Conservation (phyloP, 1,284 basidiomycete genomes). For the Athelia psychrophila region DNA sequence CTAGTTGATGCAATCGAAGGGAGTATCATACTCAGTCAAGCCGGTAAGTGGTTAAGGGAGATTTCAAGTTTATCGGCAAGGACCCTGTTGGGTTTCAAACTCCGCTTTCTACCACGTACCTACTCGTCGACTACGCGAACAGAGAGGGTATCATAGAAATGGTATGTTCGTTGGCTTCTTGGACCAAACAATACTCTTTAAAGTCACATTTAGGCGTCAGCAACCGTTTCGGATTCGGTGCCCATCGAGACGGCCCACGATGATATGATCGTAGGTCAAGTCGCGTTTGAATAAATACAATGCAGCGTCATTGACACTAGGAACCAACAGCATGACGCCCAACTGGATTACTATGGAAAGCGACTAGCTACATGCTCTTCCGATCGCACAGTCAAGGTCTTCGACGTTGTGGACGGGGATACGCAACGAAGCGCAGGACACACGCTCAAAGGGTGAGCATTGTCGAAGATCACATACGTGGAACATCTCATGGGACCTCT, state of each 20-base stretch:
- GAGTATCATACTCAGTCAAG: too few species aligned
- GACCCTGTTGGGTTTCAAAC: too few species aligned
- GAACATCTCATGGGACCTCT: background rate
- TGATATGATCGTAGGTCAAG: constrained; percentile 85
- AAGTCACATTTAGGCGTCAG: constrained; percentile 38
- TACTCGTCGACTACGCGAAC: background rate
- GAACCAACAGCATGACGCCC: constrained; percentile 85
- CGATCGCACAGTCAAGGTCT: constrained; percentile 93
- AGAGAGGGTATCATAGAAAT: background rate
- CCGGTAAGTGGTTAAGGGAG: too few species aligned
- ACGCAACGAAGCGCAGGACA: constrained; percentile 66
- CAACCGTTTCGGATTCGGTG: constrained; percentile 62
- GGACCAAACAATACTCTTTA: background rate
- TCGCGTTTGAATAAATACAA: background rate
- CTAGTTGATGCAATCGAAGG: too few species aligned
- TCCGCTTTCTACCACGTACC: too few species aligned
- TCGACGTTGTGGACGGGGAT: constrained; percentile 91
- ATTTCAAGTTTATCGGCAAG: too few species aligned
- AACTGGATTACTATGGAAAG: constrained; percentile 97
- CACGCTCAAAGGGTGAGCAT: constrained; percentile 79
- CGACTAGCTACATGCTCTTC: constrained; percentile 96
- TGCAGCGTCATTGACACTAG: constrained; percentile 1
- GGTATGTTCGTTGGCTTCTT: background rate
- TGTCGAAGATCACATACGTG: background rate
- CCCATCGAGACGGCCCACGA: constrained; percentile 91